Percentiles rank a stretch among this genome's conserved stretches.
phyloP scores from a whole-genome alignment of 2,329 filamentous ascomycete genomes.

The Ophiosphaerella narmari region DNA sequence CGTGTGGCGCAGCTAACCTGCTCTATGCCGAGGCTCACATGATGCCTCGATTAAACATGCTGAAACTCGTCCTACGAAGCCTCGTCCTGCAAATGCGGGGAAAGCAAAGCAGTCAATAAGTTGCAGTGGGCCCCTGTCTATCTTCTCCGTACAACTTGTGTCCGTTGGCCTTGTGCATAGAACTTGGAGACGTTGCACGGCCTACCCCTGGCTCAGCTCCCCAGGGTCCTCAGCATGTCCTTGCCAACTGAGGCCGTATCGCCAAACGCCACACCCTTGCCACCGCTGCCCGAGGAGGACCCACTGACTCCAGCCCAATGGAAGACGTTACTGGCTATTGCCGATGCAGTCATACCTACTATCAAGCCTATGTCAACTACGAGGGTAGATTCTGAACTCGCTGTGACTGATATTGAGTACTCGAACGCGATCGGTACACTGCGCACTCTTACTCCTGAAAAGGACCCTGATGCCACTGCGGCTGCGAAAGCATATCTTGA shows the following conservation, averaged over 20 bases:
- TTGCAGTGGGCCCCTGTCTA: too few relatives aligned
- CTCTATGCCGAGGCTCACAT: too few relatives aligned
- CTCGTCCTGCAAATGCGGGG: too few relatives aligned
- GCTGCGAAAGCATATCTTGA: constrained; percentile 59
- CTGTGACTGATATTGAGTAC: constrained; percentile 58
- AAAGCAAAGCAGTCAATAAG: too few relatives aligned
- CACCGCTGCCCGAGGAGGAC: constrained; percentile 52
- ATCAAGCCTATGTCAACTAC: constrained; percentile 52
- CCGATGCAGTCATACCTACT: constrained; percentile 64
- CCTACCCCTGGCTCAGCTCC: neutral
- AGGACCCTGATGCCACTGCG: constrained; percentile 43
- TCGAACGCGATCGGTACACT: constrained; percentile 49
- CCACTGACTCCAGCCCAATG: constrained; percentile 62
- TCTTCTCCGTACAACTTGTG: too few relatives aligned
- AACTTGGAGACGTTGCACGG: too few relatives aligned
- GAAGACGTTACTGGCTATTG: constrained; percentile 61
- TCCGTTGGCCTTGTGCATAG: too few relatives aligned
- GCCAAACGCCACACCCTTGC: constrained; percentile 50
- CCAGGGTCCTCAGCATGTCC: constrained; percentile 24
- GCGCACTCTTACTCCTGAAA: constrained; percentile 27
- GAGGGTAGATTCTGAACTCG: constrained; percentile 49
- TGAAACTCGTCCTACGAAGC: too few relatives aligned
- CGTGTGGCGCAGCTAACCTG: too few relatives aligned
- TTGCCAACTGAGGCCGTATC: constrained; percentile 34
- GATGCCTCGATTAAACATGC: too few relatives aligned